These are phyloP conservation scores for Russula abietina DNA, from an alignment of 768 basidiomycete genomes.

Conservation along the genomic window DNA sequence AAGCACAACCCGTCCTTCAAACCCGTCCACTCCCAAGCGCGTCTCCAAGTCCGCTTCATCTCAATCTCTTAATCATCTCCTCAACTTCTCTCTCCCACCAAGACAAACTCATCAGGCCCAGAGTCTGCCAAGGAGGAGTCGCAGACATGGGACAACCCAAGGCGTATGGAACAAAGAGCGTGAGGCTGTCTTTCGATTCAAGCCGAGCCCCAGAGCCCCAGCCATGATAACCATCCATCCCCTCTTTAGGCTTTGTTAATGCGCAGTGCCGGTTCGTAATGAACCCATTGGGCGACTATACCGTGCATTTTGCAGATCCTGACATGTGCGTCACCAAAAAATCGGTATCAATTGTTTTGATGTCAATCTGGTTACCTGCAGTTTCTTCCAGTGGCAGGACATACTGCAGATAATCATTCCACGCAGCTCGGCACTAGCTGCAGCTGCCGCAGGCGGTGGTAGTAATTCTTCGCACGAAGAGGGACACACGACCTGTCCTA, in stretches of 20 bases:
- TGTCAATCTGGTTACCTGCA: constrained; percentile 30
- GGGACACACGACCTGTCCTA: constrained; percentile 78
- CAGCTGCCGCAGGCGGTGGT: constrained; percentile 45
- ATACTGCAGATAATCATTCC: constrained; percentile 93
- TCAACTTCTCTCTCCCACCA: constrained; percentile 91
- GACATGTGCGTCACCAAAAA: constrained; percentile 66
- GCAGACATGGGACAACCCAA: constrained; percentile 55
- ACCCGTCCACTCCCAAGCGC: constrained; percentile 47
- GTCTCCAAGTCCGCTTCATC: constrained; percentile 61
- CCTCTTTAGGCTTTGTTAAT: constrained; percentile 78
- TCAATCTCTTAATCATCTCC: constrained; percentile 75
- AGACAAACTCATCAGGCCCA: constrained; percentile 58
- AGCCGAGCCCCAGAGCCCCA: not conserved
- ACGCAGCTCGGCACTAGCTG: constrained; percentile 67
- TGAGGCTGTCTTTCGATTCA: constrained; percentile 40
- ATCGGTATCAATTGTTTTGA: constrained; percentile 21
- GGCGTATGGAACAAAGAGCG: constrained; percentile 89
- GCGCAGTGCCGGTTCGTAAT: constrained; percentile 95
- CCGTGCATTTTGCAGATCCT: constrained; percentile 94
- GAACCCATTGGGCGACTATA: constrained; percentile 88
- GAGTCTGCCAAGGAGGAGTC: constrained; percentile 67
- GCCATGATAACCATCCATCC: constrained; percentile 21
- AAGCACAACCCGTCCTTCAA: constrained; percentile 28
- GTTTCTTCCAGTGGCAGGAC: constrained; percentile 94
- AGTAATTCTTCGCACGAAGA: constrained; percentile 44